Conservation (phyloP, 179 eudicot genomes). For the Beta macrorhiza region DNA sequence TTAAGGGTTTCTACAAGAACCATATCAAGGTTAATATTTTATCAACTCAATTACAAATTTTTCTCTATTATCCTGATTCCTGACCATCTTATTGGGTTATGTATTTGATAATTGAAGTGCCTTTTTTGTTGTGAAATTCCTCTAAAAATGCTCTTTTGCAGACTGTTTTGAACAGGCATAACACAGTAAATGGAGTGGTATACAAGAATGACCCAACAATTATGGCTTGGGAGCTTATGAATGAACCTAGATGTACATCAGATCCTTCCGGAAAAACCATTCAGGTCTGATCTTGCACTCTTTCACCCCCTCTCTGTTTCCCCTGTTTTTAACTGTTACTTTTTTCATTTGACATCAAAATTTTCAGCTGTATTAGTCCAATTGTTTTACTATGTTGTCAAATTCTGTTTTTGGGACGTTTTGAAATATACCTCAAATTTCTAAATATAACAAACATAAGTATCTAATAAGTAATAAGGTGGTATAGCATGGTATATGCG, state of each 20-base stretch:
- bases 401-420: no score
- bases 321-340: neutral
- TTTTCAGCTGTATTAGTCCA: neutral
- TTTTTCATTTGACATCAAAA: neutral
- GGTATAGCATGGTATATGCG: no score
- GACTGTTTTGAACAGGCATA: constrained; percentile 73
- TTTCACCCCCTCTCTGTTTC: neutral
- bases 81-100: neutral
- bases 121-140: no score
- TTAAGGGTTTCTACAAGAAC: constrained; percentile 75
- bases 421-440: no score
- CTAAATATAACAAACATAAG: no score
- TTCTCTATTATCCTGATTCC: no score
- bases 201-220: constrained; percentile 94
- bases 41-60: no score
- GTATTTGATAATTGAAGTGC: neutral
- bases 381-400: no score
- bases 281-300: constrained; percentile 48
- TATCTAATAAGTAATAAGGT: no score
- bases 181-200: constrained; percentile 59
- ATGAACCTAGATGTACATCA: constrained; percentile 88
- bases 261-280: constrained; percentile 85
- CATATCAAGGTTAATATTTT: constrained; percentile 52
- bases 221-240: constrained; percentile 99
- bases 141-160: constrained; percentile 33